Base-by-base conservation (phyloP, 495 filamentous ascomycete species). In the Penicillium verhagenii region DNA sequence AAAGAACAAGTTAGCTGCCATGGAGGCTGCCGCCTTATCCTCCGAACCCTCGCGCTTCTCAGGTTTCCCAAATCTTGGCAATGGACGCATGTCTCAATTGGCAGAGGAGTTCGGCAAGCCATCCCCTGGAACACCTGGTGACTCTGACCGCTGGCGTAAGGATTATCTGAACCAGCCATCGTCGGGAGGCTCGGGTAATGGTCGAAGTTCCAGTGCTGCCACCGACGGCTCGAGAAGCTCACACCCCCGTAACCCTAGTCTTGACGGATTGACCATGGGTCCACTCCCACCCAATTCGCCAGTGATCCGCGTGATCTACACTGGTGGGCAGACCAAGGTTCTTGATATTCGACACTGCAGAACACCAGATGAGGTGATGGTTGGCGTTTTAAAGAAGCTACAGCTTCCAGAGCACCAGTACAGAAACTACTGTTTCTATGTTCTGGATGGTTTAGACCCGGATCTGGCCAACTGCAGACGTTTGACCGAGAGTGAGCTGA, bases 251-350 rank as follows among this genome's bases (percentile, higher is more conserved):
- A 86, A 86, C 60, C 84, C 84, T 28, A 92, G 88, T 65, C 78
- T 91, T 53, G 91, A 96, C 63, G 86, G 84, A 47, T 82, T 90
- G 38, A 83, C 90, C 28, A 91, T 96, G 78, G 86, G 88, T 28
- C 81, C 86, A 50, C 77, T 96, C 49, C 92, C 91, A 21, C 76
- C 80, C 35, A 87, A 90, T 63, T 86, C 90, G 63, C 85, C 89
- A 37, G 82, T 95, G 46, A 94, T 97, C 54, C 83, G 91, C 37
- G 89, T 97, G 33, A 96, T 97, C 61, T 96, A 92, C 55, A 89
- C 86, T 24, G 90, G 87, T 39, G 88, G 91, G n/a, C 85, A 88
- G 52, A 96, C 91, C 26, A 92, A 92, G 68, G 91, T 96, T 6
- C 82, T 97, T 50, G 89, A 91, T 65, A 87, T 97, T 46, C 86